Evolutionary conservation across 345 rosid species (phyloP), one percentile per base, ranked within the genome.

Genomic region (Aethionema arabicum): DNA sequence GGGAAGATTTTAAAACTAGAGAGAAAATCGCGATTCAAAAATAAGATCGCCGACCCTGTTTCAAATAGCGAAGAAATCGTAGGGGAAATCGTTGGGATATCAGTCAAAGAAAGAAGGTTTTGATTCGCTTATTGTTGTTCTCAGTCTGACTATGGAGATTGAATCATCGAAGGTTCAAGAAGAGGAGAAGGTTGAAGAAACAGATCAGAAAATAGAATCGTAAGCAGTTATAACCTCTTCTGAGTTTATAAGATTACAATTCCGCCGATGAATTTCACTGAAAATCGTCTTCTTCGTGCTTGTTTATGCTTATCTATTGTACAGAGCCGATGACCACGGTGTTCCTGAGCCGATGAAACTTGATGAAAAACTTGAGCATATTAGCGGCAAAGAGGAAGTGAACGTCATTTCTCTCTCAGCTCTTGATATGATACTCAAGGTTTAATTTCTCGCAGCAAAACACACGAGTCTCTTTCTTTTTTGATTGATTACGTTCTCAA

Each of bases 381-480:
- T 21, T 21, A 21, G 27, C 27, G 3, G 46, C 30, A 0, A 9
- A 56, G 11, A 21, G 40, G 32, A 15, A 31, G 4, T 7, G 0
- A 52, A 63, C n/a, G 2, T 12, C 27, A 10, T 42, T 11, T 0
- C 13, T 48, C 42, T 31, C 14, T 56, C 57, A 47, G 58, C 51
- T 66, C 64, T 48, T 32, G 3, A 32, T 47, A 37, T 12, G 32
- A 57, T 49, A 57, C 50, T 66, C 63, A 5, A 57, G 71, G 71
- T 56, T 38, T 8, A 21, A 16, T 5, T 32, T 8, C 16, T 15
- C 15, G 10, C 21, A 1, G 27, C 27, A 21, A 32, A 8, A 12
- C 5, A n/a, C 21, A 21, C 7, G 35, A 56, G 3, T 56, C 35
- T 39, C 0, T 56, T 56, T 56, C 7, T 56, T 51, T 0, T 12